Evolutionary conservation across 164 flowering plant species (phyloP).

Genomic region (Tetrastigma voinierianum): DNA sequence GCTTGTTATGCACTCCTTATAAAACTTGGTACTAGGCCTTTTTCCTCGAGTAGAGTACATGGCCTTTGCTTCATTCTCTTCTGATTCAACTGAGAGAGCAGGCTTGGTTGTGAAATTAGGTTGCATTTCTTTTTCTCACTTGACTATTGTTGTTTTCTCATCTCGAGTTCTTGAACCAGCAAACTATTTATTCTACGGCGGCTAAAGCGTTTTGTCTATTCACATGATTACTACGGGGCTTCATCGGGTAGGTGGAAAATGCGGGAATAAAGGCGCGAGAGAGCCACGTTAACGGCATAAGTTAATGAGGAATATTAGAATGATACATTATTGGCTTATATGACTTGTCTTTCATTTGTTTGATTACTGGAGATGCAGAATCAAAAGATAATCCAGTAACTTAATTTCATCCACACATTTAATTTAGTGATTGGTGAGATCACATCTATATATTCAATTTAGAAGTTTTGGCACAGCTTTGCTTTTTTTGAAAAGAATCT

Average conservation of each 20-base stretch:
- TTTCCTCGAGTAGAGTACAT: neutral
- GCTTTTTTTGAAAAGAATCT: too few species aligned
- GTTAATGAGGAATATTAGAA: conserved; percentile 23
- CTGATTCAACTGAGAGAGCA: neutral
- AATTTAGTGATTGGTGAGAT: too few species aligned
- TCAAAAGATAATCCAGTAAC: too few species aligned
- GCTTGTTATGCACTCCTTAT: neutral
- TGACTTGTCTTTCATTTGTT: too few species aligned
- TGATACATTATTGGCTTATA: neutral
- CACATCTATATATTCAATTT: too few species aligned
- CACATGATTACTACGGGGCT: conserved; percentile 44
- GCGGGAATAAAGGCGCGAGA: conserved; percentile 96
- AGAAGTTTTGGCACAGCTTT: too few species aligned
- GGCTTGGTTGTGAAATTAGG: neutral
- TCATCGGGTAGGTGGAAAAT: conserved; percentile 88
- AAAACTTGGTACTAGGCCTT: too few species aligned
- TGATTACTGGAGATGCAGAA: too few species aligned
- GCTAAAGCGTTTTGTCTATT: neutral
- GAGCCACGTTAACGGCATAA: conserved; percentile 97
- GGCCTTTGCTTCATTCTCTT: neutral
- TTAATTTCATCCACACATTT: too few species aligned
- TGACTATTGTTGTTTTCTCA: neutral
- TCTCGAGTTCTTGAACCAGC: neutral
- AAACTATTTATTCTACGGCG: neutral
- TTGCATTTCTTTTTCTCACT: neutral